Evolutionary conservation across 192 early-diverging fungal species (phyloP).

Genomic region (Coemansia sp.): DNA sequence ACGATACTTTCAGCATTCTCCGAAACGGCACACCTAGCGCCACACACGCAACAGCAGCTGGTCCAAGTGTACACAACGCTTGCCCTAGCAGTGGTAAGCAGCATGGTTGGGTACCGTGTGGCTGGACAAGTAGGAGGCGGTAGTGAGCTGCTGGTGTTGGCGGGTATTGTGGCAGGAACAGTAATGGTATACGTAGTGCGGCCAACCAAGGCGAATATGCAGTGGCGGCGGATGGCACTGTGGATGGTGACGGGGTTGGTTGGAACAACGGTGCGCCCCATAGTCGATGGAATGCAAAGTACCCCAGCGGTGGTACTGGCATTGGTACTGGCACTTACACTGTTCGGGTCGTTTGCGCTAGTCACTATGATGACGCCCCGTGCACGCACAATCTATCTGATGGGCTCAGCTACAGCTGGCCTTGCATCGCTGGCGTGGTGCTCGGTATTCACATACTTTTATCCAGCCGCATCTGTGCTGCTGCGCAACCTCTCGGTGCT

Average conservation of each 20-base stretch:
- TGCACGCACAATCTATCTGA: slow-evolving; percentile 15
- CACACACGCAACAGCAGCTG: slow-evolving; percentile 24
- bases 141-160: neutral
- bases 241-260: slow-evolving; percentile 11
- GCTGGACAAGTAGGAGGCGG: slow-evolving; percentile 1
- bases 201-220: slow-evolving; percentile 16
- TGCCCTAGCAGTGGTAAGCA: slow-evolving; percentile 4
- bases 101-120: slow-evolving; percentile 17
- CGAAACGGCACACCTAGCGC: slow-evolving; percentile 18
- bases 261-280: slow-evolving; percentile 13
- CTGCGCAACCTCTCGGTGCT: slow-evolving; percentile 16
- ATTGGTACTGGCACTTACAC: slow-evolving; percentile 1
- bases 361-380: slow-evolving; percentile 20
- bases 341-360: slow-evolving; percentile 35
- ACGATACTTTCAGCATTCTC: slow-evolving; percentile 20
- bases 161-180: neutral
- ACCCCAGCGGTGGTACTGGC: no score
- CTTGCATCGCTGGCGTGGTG: slow-evolving; percentile 18
- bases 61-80: slow-evolving; percentile 27
- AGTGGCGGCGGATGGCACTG: slow-evolving; percentile 17
- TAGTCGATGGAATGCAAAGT: neutral
- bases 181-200: slow-evolving; percentile 8
- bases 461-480: slow-evolving; percentile 15
- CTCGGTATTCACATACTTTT: slow-evolving; percentile 15
- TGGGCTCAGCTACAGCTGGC: slow-evolving; percentile 17